Evolutionary conservation across 148 eudicot genomes (phyloP), one percentile per base, ranked within the genome.

Genomic region (Rhododendron ferrugineum): DNA sequence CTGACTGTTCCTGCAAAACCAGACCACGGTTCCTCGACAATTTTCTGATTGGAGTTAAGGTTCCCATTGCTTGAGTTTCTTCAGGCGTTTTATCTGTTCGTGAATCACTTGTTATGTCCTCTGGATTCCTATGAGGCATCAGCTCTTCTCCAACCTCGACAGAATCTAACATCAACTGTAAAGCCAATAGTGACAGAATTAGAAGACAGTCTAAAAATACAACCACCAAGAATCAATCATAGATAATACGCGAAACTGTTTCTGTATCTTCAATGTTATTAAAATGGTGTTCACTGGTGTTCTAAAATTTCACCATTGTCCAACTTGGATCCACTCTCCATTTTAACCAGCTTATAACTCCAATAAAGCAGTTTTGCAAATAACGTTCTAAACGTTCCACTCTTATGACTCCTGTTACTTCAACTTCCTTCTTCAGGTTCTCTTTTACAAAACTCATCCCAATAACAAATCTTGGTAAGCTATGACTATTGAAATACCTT

Each of bases 11-110:
- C 87, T 92, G 99, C 82, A 94, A 66, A 75, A 95, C 96, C 78
- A 91, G 90, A 80, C 99, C 99, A 11, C 98, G 95, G 44, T 95
- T 95, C 86, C 98, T 90, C 1, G 91, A 91, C 58, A 90, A 73
- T 79, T 93, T 95, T 83, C 95, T 90, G 62, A 95, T 95, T 2
- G 98, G 98, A 20, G 95, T 94, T 37, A 93, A 90, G 13, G 94
- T 80, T 13, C 79, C 78, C 11, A 82, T 86, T 78, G 86, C n/a
- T 86, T 86, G 89, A 46, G 89, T 85, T 50, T 85, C 88, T 84
- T 79, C 88, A 22, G 88, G 50, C 13, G 52, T 78, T 81, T 87
- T 18, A 44, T 86, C 85, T 46, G 85, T 64, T 79, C 87, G 83
- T 16, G 90, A 58, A 37, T 79, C 52, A 60, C 32, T 36, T 68